A percentile compares a stretch with the other conserved stretches of the same genome.
Conservation (phyloP, 2,329 filamentous ascomycete species). For the Thielaviopsis musarum region DNA sequence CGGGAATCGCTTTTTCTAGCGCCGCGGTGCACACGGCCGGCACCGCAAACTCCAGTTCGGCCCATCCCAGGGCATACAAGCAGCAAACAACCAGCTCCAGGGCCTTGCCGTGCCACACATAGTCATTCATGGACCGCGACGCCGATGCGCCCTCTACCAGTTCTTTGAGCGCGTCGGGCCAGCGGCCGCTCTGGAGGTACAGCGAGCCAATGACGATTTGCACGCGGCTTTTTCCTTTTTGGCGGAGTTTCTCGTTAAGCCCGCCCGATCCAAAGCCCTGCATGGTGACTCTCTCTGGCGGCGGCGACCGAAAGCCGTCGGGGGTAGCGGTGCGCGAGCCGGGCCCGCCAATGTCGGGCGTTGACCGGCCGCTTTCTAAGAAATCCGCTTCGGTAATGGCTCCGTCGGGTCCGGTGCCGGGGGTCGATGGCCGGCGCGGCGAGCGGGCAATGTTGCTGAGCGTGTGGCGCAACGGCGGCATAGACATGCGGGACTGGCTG, state of each 20-base stretch:
- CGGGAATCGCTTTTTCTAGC: conserved; percentile 30
- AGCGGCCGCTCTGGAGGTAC: conserved; percentile 77
- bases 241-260: conserved; percentile 58
- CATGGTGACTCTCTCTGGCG: conserved; percentile 41
- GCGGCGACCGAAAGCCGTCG: conserved; percentile 32
- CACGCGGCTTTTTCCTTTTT: conserved; percentile 64
- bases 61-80: conserved; percentile 70
- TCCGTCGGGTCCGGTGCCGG: conserved; percentile 21
- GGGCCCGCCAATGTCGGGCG: conserved; percentile 18
- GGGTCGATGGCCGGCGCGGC: conserved; percentile 33
- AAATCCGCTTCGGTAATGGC: conserved; percentile 19
- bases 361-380: conserved; percentile 29
- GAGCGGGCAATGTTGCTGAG: conserved; percentile 28
- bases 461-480: conserved; percentile 45
- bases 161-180: conserved; percentile 75
- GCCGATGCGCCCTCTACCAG: conserved; percentile 63
- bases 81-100: conserved; percentile 75
- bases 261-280: conserved; percentile 58
- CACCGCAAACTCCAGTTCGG: conserved; percentile 68
- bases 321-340: conserved; percentile 23
- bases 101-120: conserved; percentile 94
- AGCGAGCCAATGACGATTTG: conserved; percentile 68
- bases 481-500: conserved; percentile 57
- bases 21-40: conserved; percentile 36
- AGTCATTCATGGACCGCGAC: conserved; percentile 67